Conservation (phyloP, 768 basidiomycete species). For the Austroboletus eburneus region DNA sequence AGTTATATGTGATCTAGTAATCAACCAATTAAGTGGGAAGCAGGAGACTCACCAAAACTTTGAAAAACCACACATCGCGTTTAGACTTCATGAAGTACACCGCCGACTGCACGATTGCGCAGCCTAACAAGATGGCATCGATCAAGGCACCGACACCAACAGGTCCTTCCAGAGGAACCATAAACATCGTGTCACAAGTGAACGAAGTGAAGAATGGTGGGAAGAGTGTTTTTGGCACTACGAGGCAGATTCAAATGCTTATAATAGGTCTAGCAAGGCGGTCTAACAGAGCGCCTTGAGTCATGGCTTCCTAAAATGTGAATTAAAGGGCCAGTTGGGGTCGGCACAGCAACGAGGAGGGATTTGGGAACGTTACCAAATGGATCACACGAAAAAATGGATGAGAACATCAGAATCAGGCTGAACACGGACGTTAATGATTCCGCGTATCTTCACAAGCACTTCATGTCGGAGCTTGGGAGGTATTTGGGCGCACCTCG, state of each 20-base stretch:
- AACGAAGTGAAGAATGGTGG: background rate
- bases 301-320: conserved; percentile 7
- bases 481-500: background rate
- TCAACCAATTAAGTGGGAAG: background rate
- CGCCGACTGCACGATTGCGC: conserved; percentile 22
- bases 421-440: conserved; percentile 6
- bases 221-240: background rate
- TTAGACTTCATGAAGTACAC: conserved; percentile 23
- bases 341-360: conserved; percentile 13
- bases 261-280: background rate
- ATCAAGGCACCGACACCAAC: conserved; percentile 19
- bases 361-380: conserved; percentile 17
- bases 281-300: conserved; percentile 8
- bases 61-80: conserved; percentile 11
- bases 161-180: conserved; percentile 26
- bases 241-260: conserved; percentile 12
- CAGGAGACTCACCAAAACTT: conserved; percentile 14
- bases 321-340: conserved; percentile 3
- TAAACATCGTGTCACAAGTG: conserved; percentile 1
- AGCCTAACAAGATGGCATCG: conserved; percentile 22
- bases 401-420: conserved; percentile 13
- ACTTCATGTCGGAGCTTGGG: conserved; percentile 17
- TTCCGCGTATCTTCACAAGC: background rate
- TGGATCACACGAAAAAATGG: background rate
- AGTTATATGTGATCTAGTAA: background rate